Conservation (phyloP, 805 yeast species). For the Clavispora phyllophila region DNA sequence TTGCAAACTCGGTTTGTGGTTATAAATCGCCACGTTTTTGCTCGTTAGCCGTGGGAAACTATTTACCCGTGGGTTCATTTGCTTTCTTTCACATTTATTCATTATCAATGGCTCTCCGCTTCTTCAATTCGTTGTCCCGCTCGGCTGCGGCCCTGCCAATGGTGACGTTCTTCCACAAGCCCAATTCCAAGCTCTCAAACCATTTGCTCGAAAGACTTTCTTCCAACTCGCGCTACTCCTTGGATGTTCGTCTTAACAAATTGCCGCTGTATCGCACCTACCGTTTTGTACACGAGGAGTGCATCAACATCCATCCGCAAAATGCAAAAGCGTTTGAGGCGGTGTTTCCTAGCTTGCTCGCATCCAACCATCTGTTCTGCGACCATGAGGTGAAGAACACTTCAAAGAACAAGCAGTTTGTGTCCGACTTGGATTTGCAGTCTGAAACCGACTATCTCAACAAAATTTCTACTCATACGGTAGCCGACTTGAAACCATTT, state of each 20-base stretch:
- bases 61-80: not conserved
- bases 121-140: conserved; percentile 11
- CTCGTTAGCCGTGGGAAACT: not conserved
- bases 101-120: not conserved
- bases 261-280: conserved; percentile 17
- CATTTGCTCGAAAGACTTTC: conserved; percentile 21
- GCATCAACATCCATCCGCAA: conserved; percentile 17
- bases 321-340: conserved; percentile 16
- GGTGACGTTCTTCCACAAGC: conserved; percentile 28
- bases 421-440: conserved; percentile 15
- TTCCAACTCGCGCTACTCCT: conserved; percentile 16
- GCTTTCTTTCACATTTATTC: not conserved
- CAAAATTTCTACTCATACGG: conserved; percentile 8
- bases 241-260: conserved; percentile 17
- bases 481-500: conserved; percentile 16
- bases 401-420: conserved; percentile 14
- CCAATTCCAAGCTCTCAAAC: conserved; percentile 20
- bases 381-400: conserved; percentile 12
- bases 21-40: conserved; percentile 1
- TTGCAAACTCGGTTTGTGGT: not conserved
- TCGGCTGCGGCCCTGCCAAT: conserved; percentile 13
- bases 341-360: conserved; percentile 16
- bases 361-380: conserved; percentile 15
- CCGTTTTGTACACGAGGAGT: conserved; percentile 16
- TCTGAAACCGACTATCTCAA: conserved; percentile 9